A percentile compares a stretch with the other conserved stretches of the same genome.
Conservation (phyloP, 2,329 filamentous ascomycete genomes). For the Cladosporium austrohemisphaericum region DNA sequence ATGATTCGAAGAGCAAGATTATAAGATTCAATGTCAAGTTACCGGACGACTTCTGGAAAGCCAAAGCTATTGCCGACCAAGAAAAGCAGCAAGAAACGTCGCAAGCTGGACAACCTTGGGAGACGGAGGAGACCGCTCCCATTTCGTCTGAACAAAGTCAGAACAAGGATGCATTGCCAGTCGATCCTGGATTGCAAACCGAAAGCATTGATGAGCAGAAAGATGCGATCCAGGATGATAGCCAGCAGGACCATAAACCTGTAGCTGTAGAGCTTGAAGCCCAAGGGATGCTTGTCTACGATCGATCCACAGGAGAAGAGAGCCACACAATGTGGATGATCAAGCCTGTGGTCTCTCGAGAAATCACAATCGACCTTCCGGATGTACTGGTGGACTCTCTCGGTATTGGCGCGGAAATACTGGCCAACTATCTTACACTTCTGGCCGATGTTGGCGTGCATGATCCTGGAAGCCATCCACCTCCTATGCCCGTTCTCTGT, state of each 20-base stretch:
- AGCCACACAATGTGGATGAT: slow-evolving; percentile 99
- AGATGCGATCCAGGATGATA: not conserved
- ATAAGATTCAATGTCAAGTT: slow-evolving; percentile 69
- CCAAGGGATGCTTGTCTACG: slow-evolving; percentile 97
- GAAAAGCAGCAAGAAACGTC: slow-evolving; percentile 29
- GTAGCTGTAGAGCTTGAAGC: slow-evolving; percentile 79
- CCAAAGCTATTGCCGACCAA: not conserved
- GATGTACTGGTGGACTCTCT: slow-evolving; percentile 85
- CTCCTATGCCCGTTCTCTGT: slow-evolving; percentile 81
- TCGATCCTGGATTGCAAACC: slow-evolving; percentile 16
- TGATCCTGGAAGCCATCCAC: slow-evolving; percentile 70
- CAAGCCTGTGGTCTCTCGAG: slow-evolving; percentile 80
- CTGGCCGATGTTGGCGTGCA: slow-evolving; percentile 79
- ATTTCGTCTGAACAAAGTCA: not conserved
- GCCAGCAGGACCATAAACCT: slow-evolving; percentile 33
- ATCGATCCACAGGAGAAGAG: slow-evolving; percentile 77
- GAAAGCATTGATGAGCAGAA: not conserved
- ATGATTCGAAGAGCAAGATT: slow-evolving; percentile 89
- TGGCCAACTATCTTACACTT: slow-evolving; percentile 87
- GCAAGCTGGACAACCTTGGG: not conserved
- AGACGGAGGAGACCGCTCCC: too few species aligned
- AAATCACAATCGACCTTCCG: slow-evolving; percentile 94
- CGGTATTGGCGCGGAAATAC: slow-evolving; percentile 88
- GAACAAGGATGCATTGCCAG: slow-evolving; percentile 19
- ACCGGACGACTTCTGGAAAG: slow-evolving; percentile 42